These are phyloP conservation scores for Umbelopsis sp. DNA, from an alignment of 371 early-diverging fungal genomes.

Conservation along the genomic window DNA sequence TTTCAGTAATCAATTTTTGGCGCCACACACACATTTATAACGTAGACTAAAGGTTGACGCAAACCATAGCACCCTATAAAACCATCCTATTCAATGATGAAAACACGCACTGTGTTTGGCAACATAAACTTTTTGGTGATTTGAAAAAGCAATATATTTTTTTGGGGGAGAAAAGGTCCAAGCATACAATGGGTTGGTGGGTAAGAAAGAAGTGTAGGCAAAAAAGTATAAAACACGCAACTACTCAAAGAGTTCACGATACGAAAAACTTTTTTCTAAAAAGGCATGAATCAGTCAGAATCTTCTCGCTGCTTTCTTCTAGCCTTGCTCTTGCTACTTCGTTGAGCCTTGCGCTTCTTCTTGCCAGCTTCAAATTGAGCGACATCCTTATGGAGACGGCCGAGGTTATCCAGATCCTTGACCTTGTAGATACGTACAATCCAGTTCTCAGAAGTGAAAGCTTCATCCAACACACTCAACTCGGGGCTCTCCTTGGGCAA, in stretches of 20 bases:
- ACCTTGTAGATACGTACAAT: slow-evolving; percentile 97
- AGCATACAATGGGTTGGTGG: no score
- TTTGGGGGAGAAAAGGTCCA: no score
- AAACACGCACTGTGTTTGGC: no score
- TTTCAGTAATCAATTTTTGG: no score
- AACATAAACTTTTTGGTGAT: no score
- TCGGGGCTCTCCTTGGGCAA: slow-evolving; percentile 81
- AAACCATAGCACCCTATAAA: no score
- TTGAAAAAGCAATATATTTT: no score
- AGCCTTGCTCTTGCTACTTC: slow-evolving; percentile 46
- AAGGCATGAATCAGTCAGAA: not conserved
- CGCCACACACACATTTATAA: no score
- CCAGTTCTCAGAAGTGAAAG: slow-evolving; percentile 89
- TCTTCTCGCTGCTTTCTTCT: slow-evolving; percentile 44
- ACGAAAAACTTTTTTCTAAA: not conserved
- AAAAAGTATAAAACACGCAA: not conserved
- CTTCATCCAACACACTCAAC: slow-evolving; percentile 89
- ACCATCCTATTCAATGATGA: no score
- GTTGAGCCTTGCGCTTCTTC: slow-evolving; percentile 41
- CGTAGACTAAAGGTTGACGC: no score
- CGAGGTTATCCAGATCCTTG: slow-evolving; percentile 91
- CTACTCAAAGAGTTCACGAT: not conserved
- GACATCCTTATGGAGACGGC: slow-evolving; percentile 77
- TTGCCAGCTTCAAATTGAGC: slow-evolving; percentile 64
- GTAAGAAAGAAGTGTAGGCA: no score